Conservation (phyloP, 2,329 filamentous ascomycete species). For the Apiospora saccharicola region DNA sequence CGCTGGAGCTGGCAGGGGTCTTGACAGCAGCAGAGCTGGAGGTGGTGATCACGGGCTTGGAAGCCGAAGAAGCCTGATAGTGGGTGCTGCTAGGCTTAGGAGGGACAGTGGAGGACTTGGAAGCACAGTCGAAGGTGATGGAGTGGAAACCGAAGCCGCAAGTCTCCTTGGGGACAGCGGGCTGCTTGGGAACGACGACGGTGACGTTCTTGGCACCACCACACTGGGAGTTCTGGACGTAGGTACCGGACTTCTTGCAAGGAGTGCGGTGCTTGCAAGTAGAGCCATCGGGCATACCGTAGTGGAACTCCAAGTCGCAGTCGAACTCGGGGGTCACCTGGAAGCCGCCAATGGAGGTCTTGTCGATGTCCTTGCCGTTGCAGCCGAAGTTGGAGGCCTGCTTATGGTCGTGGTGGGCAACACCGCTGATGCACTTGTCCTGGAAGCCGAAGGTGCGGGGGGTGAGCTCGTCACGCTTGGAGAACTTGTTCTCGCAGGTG, state of each 20-base stretch:
- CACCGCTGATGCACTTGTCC: constrained; percentile 68
- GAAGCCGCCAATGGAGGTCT: constrained; percentile 80
- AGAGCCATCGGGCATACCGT: constrained; percentile 83
- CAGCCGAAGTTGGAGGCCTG: constrained; percentile 67
- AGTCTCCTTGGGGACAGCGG: constrained; percentile 60
- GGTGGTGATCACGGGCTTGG: constrained; percentile 34
- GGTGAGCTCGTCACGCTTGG: constrained; percentile 64
- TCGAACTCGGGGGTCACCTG: constrained; percentile 78
- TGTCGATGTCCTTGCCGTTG: constrained; percentile 51
- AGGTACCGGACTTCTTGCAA: constrained; percentile 73
- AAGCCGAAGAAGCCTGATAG: constrained; percentile 31
- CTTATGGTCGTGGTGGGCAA: constrained; percentile 53
- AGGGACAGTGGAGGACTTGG: constrained; percentile 43
- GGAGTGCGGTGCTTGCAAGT: constrained; percentile 79
- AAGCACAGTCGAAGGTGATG: constrained; percentile 77
- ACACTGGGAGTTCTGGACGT: constrained; percentile 85
- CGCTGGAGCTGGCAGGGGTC: constrained; percentile 24
- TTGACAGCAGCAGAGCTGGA: constrained; percentile 31
- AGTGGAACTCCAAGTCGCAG: constrained; percentile 84
- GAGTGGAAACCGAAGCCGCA: constrained; percentile 79
- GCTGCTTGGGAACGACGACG: constrained; percentile 70
- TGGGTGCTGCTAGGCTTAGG: constrained; percentile 28
- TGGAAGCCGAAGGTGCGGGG: constrained; percentile 54
- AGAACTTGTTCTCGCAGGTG: constrained; percentile 66
- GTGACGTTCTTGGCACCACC: constrained; percentile 87